Conservation (phyloP, 148 eudicot species). For the Amaranthus cruentus region DNA sequence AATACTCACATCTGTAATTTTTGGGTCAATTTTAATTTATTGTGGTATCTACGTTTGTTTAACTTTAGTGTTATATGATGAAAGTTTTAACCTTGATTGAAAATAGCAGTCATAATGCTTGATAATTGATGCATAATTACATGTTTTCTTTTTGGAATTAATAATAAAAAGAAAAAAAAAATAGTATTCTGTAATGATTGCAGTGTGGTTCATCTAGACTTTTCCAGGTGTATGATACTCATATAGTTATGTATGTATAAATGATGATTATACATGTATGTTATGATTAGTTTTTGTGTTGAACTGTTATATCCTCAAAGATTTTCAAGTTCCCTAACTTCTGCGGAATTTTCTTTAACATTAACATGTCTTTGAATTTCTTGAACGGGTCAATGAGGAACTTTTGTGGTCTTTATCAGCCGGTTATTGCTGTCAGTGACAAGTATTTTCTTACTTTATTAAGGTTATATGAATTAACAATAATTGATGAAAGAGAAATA, state of each 20-base stretch:
- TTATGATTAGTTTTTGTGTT: not conserved
- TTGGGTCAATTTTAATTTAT: not conserved
- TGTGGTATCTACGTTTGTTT: not conserved
- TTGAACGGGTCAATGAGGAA: not conserved
- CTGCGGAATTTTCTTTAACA: not conserved
- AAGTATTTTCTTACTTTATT: not conserved
- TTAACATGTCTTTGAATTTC: not conserved
- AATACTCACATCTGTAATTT: conserved; percentile 7
- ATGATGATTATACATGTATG: conserved; percentile 11
- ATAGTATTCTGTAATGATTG: conserved; percentile 3
- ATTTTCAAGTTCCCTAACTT: not conserved
- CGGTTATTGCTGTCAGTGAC: not conserved
- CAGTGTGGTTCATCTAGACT: conserved; percentile 1
- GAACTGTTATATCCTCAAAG: not conserved
- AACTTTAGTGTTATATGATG: not conserved
- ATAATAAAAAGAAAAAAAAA: not conserved
- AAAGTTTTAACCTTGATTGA: conserved; percentile 7
- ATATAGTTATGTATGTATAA: conserved; percentile 8
- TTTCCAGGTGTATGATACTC: conserved; percentile 5
- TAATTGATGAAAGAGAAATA: not conserved
- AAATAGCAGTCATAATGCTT: not conserved
- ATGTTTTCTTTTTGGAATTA: not conserved
- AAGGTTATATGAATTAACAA: not conserved
- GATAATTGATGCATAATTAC: not conserved
- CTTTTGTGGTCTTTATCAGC: not conserved